These are phyloP conservation scores for Cercospora sp. DNA, from an alignment of 2,329 filamentous ascomycete species.

Conservation along the genomic window DNA sequence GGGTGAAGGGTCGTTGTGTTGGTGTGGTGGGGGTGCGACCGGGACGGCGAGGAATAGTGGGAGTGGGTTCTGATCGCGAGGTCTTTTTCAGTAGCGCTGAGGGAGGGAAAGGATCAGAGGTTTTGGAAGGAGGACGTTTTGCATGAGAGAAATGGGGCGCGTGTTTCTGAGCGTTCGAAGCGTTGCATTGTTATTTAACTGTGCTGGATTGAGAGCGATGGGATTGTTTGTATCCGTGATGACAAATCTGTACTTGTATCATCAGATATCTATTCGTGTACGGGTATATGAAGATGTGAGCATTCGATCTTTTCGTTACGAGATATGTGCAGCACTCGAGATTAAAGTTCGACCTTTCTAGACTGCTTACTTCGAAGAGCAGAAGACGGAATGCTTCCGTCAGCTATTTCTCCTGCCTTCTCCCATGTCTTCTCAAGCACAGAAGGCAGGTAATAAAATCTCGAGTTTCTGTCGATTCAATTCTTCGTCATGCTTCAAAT, in stretches of 20 bases:
- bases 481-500: not conserved
- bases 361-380: too few relatives aligned
- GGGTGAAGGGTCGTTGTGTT: conserved; percentile 63
- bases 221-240: not conserved
- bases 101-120: too few relatives aligned
- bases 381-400: not conserved
- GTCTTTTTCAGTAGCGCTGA: too few relatives aligned
- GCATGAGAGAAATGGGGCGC: not conserved
- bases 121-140: not conserved
- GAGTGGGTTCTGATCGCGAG: conserved; percentile 7
- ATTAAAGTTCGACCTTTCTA: too few relatives aligned
- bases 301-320: too few relatives aligned
- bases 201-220: not conserved
- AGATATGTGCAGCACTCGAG: too few relatives aligned
- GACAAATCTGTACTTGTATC: not conserved
- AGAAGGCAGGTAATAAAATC: not conserved
- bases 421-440: not conserved
- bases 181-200: not conserved
- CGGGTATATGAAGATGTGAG: not conserved
- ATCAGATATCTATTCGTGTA: not conserved
- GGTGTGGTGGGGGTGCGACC: conserved; percentile 53
- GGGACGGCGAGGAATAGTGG: conserved; percentile 4
- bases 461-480: not conserved
- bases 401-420: too few relatives aligned
- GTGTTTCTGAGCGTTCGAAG: not conserved